Conservation (phyloP, 306 rosid species). For the Astragalus membranaceus region DNA sequence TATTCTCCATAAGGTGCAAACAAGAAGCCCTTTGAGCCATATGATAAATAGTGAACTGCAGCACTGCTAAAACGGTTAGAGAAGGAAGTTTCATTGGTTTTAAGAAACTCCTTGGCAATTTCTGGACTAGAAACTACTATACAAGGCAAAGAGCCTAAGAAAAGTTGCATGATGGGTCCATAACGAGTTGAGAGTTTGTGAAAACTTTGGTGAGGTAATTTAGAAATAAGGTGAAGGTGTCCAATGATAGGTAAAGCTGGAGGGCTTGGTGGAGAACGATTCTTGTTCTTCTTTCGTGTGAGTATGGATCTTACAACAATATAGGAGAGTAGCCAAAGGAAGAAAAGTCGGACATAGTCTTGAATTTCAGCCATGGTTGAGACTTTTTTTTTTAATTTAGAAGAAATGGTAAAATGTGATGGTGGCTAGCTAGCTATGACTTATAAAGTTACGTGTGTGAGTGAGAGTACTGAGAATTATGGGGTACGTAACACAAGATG, state of each 20-base stretch:
- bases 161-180: constrained; percentile 39
- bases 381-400: too few species aligned
- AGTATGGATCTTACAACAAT: not conserved
- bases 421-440: not conserved
- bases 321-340: not conserved
- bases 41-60: constrained; percentile 5
- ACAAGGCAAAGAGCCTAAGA: constrained; percentile 30
- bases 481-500: too few species aligned
- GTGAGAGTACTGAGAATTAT: too few species aligned
- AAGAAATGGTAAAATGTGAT: not conserved
- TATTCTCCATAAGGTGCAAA: constrained; percentile 35
- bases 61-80: not conserved
- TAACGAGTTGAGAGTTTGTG: constrained; percentile 33
- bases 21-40: not conserved
- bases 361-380: not conserved
- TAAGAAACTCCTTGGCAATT: constrained; percentile 37
- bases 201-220: constrained; percentile 32
- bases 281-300: not conserved
- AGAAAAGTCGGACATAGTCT: not conserved
- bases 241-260: constrained; percentile 36
- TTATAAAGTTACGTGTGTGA: too few species aligned
- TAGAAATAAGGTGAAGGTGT: constrained; percentile 33
- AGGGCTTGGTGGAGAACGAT: constrained; percentile 33
- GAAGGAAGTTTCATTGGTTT: constrained; percentile 38
- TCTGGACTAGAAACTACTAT: constrained; percentile 9